Evolutionary conservation across 1,284 basidiomycete species (phyloP).

Genomic region (Austroboletus niveus): DNA sequence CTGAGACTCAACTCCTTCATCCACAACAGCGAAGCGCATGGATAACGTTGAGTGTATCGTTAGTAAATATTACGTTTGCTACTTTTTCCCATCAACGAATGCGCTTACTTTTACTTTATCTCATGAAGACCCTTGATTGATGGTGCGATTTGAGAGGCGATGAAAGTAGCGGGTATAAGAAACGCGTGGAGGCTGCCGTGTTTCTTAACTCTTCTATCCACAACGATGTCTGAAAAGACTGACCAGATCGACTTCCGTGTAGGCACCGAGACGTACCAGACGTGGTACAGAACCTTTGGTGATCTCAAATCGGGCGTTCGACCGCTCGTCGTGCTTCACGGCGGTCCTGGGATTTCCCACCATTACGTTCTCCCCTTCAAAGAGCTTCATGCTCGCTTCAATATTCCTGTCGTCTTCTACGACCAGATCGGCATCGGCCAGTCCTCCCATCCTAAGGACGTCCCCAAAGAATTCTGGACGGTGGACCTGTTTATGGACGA

Average conservation of each 20-base stretch:
- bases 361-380: constrained; percentile 41
- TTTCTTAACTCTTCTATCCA: neutral
- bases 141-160: too few relatives aligned
- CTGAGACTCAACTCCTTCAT: too few relatives aligned
- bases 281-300: constrained; percentile 36
- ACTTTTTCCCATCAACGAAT: too few relatives aligned
- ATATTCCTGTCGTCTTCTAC: constrained; percentile 47
- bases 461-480: constrained; percentile 43
- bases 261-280: constrained; percentile 27
- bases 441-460: constrained; percentile 43
- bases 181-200: too few relatives aligned
- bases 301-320: constrained; percentile 13
- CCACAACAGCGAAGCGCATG: too few relatives aligned
- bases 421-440: constrained; percentile 49
- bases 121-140: too few relatives aligned
- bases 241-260: constrained; percentile 25
- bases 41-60: too few relatives aligned
- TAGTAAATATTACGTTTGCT: too few relatives aligned
- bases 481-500: constrained; percentile 48
- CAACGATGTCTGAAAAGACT: constrained; percentile 10
- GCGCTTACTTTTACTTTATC: too few relatives aligned
- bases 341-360: constrained; percentile 42
- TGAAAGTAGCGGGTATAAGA: too few relatives aligned
- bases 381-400: constrained; percentile 28
- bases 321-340: constrained; percentile 37